phyloP scores from a whole-genome alignment of 352 stramenopile species.

The Proteromonas lacertae region DNA sequence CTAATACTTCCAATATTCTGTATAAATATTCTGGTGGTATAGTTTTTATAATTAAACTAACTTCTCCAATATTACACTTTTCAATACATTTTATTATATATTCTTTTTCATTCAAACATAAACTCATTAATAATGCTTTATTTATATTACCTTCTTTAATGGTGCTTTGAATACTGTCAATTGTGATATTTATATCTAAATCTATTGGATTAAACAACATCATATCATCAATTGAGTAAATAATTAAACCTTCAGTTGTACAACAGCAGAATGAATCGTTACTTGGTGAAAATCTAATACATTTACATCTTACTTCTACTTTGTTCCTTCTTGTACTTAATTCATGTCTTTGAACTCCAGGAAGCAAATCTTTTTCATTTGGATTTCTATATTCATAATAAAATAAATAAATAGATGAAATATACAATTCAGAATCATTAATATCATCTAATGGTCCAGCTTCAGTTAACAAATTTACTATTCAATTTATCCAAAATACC shows the following conservation, averaged over 20 bases:
- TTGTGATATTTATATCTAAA: slow-evolving; percentile 83
- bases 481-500: neutral
- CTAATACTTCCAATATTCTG: slow-evolving; percentile 53
- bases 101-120: slow-evolving; percentile 76
- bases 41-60: slow-evolving; percentile 46
- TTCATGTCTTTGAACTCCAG: slow-evolving; percentile 6
- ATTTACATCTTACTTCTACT: slow-evolving; percentile 57
- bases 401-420: slow-evolving; percentile 13
- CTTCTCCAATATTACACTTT: slow-evolving; percentile 37
- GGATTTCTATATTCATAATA: slow-evolving; percentile 28
- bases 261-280: slow-evolving; percentile 74
- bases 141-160: slow-evolving; percentile 44
- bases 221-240: slow-evolving; percentile 47
- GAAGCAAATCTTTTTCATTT: slow-evolving; percentile 17
- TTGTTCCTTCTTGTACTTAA: slow-evolving; percentile 22
- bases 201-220: slow-evolving; percentile 87
- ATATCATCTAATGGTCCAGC: slow-evolving; percentile 5
- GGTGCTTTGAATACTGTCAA: slow-evolving; percentile 42
- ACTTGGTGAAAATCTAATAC: slow-evolving; percentile 79
- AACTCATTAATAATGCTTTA: slow-evolving; percentile 64
- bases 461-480: slow-evolving; percentile 6
- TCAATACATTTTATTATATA: slow-evolving; percentile 60
- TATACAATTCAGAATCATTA: neutral
- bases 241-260: slow-evolving; percentile 79
- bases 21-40: slow-evolving; percentile 56